Percentiles rank a stretch among this genome's conserved stretches.
phyloP scores from a whole-genome alignment of 345 rosid genomes.

The Hirschfeldia incana region DNA sequence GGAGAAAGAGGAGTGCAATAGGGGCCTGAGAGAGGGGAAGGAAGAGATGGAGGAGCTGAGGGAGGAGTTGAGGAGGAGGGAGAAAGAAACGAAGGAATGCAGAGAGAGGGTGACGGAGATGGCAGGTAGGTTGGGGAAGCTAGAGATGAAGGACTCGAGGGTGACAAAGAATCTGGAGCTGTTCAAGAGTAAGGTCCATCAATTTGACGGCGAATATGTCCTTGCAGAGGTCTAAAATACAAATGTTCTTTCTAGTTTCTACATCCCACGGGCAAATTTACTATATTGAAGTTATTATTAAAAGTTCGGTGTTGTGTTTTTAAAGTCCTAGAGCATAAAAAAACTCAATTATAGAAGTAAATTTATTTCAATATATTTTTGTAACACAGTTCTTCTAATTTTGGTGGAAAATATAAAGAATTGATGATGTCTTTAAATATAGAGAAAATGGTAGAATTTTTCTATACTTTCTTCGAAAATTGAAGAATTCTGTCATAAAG shows the following conservation, averaged over 20 bases:
- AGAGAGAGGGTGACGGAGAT: slow-evolving; percentile 35
- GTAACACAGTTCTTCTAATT: too few relatives aligned
- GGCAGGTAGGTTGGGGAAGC: slow-evolving; percentile 31
- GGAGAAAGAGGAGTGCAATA: slow-evolving; percentile 27
- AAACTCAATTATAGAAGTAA: too few relatives aligned
- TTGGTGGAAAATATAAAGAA: too few relatives aligned
- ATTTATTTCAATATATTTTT: too few relatives aligned
- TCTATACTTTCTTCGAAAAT: too few relatives aligned
- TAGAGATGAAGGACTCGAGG: slow-evolving; percentile 33
- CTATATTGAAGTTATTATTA: not conserved
- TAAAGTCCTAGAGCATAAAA: too few relatives aligned
- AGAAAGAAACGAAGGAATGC: slow-evolving; percentile 30
- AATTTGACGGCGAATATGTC: slow-evolving; percentile 29
- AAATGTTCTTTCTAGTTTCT: not conserved
- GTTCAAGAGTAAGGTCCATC: slow-evolving; percentile 25
- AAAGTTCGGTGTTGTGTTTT: too few relatives aligned
- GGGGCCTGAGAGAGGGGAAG: slow-evolving; percentile 19
- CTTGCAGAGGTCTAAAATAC: not conserved
- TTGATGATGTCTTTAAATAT: too few relatives aligned
- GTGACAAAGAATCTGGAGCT: slow-evolving; percentile 24
- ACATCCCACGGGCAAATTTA: not conserved
- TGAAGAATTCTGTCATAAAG: too few relatives aligned
- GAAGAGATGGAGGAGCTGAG: slow-evolving; percentile 41
- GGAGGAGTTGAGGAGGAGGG: slow-evolving; percentile 41
- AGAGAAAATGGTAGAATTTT: too few relatives aligned